Percentiles rank a stretch among this genome's conserved stretches.
These are phyloP conservation scores for Botrytis fragariae DNA, from an alignment of 2,329 filamentous ascomycete genomes.

Conservation along the genomic window DNA sequence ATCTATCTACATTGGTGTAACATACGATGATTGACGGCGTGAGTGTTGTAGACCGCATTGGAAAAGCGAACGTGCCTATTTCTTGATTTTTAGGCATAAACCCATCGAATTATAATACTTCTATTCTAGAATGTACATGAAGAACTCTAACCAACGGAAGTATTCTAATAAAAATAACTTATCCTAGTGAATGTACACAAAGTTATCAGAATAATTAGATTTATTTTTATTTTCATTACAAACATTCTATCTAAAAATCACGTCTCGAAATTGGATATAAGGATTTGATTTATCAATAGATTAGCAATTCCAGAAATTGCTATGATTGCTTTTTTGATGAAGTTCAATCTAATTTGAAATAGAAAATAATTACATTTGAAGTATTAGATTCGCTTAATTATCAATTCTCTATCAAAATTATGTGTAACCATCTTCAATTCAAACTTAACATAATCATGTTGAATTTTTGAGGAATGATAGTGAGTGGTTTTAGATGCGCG, in stretches of 20 bases:
- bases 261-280: background rate
- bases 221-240: background rate
- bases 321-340: background rate
- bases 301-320: background rate
- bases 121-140: background rate
- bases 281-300: background rate
- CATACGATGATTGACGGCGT: background rate
- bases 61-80: background rate
- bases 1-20: background rate
- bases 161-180: background rate
- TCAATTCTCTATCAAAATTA: background rate
- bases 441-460: background rate
- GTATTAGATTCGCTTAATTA: background rate
- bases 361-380: background rate
- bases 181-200: background rate
- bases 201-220: background rate
- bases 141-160: background rate
- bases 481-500: background rate
- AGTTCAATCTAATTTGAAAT: background rate
- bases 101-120: background rate
- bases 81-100: background rate
- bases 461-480: background rate
- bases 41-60: background rate
- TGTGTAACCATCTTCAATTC: background rate
- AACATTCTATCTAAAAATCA: background rate